phyloP scores from a whole-genome alignment of 495 filamentous ascomycete genomes.

The Daldinia caldariorum region DNA sequence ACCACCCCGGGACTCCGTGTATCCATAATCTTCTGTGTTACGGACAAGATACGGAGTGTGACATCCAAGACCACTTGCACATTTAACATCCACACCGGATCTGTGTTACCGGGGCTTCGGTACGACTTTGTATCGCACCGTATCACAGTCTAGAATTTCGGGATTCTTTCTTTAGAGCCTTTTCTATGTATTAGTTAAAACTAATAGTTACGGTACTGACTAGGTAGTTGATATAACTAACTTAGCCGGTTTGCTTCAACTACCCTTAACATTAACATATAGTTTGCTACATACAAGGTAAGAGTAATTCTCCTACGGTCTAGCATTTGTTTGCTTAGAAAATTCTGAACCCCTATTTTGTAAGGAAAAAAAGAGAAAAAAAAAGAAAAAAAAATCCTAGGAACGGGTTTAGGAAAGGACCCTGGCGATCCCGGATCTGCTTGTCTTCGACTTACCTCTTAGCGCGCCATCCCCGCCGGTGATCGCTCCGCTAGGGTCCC shows the following conservation, averaged over 20 bases:
- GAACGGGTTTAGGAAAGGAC: conserved; percentile 22
- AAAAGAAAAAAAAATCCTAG: too few species aligned
- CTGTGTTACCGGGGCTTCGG: conserved; percentile 27
- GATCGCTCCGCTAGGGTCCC: conserved; percentile 35
- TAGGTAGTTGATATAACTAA: too few species aligned
- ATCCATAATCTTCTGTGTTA: too few species aligned
- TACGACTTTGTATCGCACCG: conserved; percentile 8
- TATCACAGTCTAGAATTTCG: conserved; percentile 16
- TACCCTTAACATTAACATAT: too few species aligned
- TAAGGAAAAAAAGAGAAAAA: too few species aligned
- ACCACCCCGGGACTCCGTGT: background rate
- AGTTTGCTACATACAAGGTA: too few species aligned
- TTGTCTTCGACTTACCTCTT: conserved; percentile 31
- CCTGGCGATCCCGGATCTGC: conserved; percentile 41
- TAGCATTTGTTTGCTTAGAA: conserved; percentile 19
- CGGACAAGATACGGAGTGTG: background rate
- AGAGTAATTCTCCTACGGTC: conserved; percentile 15
- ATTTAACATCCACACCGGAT: conserved; percentile 19
- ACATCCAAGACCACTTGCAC: background rate
- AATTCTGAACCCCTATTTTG: conserved; percentile 8
- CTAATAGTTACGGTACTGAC: too few species aligned
- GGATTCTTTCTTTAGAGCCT: background rate
- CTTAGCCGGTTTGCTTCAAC: too few species aligned
- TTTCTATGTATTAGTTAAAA: too few species aligned
- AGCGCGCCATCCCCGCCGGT: conserved; percentile 31